phyloP scores from a whole-genome alignment of 106 monocot species.

The Agapanthus africanus region DNA sequence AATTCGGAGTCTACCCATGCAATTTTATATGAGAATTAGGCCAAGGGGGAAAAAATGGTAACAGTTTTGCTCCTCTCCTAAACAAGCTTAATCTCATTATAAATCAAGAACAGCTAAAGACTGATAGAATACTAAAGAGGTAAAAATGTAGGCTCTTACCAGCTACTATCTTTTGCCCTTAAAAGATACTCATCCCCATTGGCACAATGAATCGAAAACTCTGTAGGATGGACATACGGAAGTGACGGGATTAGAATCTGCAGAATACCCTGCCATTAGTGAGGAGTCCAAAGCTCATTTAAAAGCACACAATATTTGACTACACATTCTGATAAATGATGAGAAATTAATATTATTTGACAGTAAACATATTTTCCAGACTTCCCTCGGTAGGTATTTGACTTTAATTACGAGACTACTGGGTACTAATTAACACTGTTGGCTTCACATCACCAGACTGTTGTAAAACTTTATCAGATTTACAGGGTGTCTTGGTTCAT shows the following conservation, averaged over 20 bases:
- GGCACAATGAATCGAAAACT: constrained; percentile 24
- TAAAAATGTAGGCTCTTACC: constrained; percentile 7
- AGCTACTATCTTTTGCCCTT: constrained; percentile 20
- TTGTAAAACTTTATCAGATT: no score
- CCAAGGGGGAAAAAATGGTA: no score
- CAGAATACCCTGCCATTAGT: constrained; percentile 2
- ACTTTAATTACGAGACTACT: no score
- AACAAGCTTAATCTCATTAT: neutral
- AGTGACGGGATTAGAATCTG: constrained; percentile 24
- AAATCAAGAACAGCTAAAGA: neutral
- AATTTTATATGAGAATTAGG: no score
- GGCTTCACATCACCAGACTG: no score
- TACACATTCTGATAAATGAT: neutral
- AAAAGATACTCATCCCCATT: constrained; percentile 22
- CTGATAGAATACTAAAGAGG: neutral
- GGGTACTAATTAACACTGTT: no score
- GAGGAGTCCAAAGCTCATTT: neutral
- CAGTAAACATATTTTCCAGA: no score
- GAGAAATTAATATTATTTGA: neutral
- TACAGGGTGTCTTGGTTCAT: no score
- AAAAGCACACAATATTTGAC: neutral
- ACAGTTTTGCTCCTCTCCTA: neutral
- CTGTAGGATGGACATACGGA: constrained; percentile 18
- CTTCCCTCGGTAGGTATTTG: no score
- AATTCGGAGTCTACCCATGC: neutral